phyloP scores from a whole-genome alignment of 805 yeast species.

The Candida sakaeoensis region DNA sequence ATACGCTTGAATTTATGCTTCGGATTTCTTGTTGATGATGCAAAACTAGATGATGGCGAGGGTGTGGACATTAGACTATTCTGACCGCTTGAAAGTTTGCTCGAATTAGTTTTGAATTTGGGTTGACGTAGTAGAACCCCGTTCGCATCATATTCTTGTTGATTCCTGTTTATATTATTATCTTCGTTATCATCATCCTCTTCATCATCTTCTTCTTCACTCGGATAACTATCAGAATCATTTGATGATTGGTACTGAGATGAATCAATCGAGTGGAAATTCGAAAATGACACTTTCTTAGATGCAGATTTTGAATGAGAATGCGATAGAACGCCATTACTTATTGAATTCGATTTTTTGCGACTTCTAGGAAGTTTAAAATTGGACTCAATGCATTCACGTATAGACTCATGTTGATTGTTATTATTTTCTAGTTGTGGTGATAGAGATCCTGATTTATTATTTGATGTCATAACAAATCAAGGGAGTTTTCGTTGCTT shows the following conservation, averaged over 20 bases:
- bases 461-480: not conserved
- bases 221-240: slow-evolving; percentile 7
- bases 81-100: not conserved
- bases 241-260: slow-evolving; percentile 8
- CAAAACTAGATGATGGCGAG: slow-evolving; percentile 9
- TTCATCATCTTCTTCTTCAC: slow-evolving; percentile 11
- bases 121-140: slow-evolving; percentile 7
- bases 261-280: slow-evolving; percentile 9
- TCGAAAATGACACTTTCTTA: slow-evolving; percentile 17
- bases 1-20: not conserved
- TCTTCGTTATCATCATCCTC: slow-evolving; percentile 11
- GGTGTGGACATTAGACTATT: slow-evolving; percentile 4
- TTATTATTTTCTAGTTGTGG: slow-evolving; percentile 1
- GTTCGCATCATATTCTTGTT: not conserved
- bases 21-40: slow-evolving; percentile 2
- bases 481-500: not conserved
- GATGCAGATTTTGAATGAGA: slow-evolving; percentile 6
- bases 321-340: slow-evolving; percentile 14
- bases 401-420: slow-evolving; percentile 9
- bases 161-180: too few species aligned
- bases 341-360: slow-evolving; percentile 15
- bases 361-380: slow-evolving; percentile 8
- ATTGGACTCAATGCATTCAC: slow-evolving; percentile 9
- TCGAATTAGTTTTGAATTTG: not conserved
- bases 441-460: slow-evolving; percentile 3